phyloP scores from a whole-genome alignment of 805 yeast species.

The Debaryomyces tyrocola region DNA sequence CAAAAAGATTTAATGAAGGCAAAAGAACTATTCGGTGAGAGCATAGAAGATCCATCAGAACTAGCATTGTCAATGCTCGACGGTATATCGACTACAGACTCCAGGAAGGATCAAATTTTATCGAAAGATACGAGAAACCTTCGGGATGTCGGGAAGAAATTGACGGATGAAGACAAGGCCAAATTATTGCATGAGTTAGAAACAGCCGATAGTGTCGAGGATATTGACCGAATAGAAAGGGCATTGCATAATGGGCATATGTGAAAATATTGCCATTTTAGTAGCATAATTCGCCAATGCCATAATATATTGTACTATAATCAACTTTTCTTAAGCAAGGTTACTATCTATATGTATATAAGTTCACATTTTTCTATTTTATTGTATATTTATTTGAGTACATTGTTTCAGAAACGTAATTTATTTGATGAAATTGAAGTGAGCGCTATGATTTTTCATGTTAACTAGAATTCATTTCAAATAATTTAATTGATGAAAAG shows the following conservation, averaged over 20 bases:
- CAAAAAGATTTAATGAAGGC: constrained; percentile 52
- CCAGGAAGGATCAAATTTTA: background rate
- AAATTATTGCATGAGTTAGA: constrained; percentile 54
- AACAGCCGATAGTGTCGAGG: constrained; percentile 68
- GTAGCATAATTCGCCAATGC: background rate
- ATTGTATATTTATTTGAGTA: no score
- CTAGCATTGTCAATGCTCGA: constrained; percentile 9
- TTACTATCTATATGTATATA: no score
- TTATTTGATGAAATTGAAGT: no score
- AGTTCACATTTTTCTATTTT: no score
- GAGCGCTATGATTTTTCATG: no score
- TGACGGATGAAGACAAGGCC: constrained; percentile 55
- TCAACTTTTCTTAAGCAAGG: no score
- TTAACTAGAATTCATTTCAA: no score
- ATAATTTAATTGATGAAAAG: no score
- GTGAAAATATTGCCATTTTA: background rate
- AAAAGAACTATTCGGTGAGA: constrained; percentile 38
- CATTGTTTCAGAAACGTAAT: no score
- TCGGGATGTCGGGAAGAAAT: constrained; percentile 38
- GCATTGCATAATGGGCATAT: constrained; percentile 32
- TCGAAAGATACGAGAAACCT: constrained; percentile 31
- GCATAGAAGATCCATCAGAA: constrained; percentile 17
- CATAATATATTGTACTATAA: no score
- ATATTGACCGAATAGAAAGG: constrained; percentile 69
- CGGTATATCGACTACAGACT: background rate